These are phyloP conservation scores for Hordeum pubiflorum DNA, from an alignment of 202 grass and related monocot genomes.

Conservation along the genomic window DNA sequence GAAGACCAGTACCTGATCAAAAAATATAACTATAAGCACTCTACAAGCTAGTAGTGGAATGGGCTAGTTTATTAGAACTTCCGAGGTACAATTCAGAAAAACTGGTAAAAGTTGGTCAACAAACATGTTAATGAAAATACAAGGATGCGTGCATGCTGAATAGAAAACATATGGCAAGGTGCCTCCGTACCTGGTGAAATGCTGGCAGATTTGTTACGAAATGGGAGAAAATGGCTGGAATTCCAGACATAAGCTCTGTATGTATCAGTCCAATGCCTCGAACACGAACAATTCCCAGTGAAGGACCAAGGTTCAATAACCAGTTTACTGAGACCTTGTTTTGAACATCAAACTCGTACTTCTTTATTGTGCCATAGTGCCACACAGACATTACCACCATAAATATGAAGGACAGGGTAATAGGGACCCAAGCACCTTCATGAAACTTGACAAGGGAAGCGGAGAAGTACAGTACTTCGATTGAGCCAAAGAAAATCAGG, in stretches of 20 bases:
- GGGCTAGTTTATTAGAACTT: background rate
- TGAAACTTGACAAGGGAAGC: slow-evolving; percentile 87
- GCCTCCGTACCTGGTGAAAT: slow-evolving; percentile 74
- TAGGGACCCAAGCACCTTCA: slow-evolving; percentile 85
- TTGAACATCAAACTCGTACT: slow-evolving; percentile 88
- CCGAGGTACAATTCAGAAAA: background rate
- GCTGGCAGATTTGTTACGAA: slow-evolving; percentile 95
- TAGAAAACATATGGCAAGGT: background rate
- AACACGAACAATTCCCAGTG: slow-evolving; percentile 84
- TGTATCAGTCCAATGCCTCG: slow-evolving; percentile 88
- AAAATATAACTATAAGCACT: slow-evolving; percentile 21
- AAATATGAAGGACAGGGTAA: slow-evolving; percentile 76
- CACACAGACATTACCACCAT: slow-evolving; percentile 84
- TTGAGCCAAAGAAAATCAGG: slow-evolving; percentile 70
- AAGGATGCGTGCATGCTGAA: background rate
- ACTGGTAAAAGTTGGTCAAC: background rate
- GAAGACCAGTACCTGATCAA: slow-evolving; percentile 74
- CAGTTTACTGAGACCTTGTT: slow-evolving; percentile 92
- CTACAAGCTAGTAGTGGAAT: background rate
- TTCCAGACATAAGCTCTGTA: slow-evolving; percentile 84
- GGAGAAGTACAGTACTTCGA: slow-evolving; percentile 87
- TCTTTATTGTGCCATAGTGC: slow-evolving; percentile 92
- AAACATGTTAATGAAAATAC: background rate
- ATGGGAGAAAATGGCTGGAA: slow-evolving; percentile 92
- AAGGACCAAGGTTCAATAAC: slow-evolving; percentile 83